phyloP scores from a whole-genome alignment of 805 yeast genomes.

The Sporopachydermia lactativora region DNA sequence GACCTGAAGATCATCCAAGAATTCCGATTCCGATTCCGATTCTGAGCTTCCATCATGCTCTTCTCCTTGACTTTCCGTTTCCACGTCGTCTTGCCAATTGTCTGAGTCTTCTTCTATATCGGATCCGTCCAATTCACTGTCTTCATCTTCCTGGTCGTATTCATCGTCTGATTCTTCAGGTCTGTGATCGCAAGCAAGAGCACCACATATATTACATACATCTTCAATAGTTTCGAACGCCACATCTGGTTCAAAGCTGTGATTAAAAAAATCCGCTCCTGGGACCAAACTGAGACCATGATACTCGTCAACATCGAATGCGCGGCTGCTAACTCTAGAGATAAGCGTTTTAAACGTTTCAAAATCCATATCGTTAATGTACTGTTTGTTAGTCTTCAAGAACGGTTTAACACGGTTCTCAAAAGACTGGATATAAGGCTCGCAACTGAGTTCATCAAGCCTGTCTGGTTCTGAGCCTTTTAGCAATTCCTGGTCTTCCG shows the following conservation, averaged over 20 bases:
- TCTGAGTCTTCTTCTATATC: conserved; percentile 8
- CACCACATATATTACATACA: conserved; percentile 40
- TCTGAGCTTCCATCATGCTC: conserved; percentile 10
- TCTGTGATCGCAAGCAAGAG: conserved; percentile 27
- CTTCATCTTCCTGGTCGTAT: conserved; percentile 11
- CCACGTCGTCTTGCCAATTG: conserved; percentile 8
- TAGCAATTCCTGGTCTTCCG: conserved; percentile 30
- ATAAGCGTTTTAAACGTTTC: conserved; percentile 33
- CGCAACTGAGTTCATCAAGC: conserved; percentile 42
- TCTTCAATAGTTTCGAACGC: conserved; percentile 46
- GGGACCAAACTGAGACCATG: conserved; percentile 75
- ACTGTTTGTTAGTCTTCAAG: conserved; percentile 8
- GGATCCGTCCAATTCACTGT: conserved; percentile 11
- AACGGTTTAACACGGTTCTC: conserved; percentile 21
- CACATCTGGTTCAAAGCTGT: conserved; percentile 44
- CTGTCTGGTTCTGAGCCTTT: conserved; percentile 48
- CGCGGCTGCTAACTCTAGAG: conserved; percentile 55
- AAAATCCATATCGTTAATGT: conserved; percentile 11
- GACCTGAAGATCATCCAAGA: conserved; percentile 13
- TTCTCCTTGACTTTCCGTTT: conserved; percentile 8
- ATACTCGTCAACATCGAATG: conserved; percentile 66
- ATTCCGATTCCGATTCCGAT: conserved; percentile 10
- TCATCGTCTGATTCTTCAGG: conserved; percentile 11
- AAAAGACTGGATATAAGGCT: conserved; percentile 26
- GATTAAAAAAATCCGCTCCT: conserved; percentile 84